Percentiles rank a stretch among this genome's conserved stretches.
phyloP scores from a whole-genome alignment of 352 stramenopile genomes.

The Phytophthora niederhauseri region DNA sequence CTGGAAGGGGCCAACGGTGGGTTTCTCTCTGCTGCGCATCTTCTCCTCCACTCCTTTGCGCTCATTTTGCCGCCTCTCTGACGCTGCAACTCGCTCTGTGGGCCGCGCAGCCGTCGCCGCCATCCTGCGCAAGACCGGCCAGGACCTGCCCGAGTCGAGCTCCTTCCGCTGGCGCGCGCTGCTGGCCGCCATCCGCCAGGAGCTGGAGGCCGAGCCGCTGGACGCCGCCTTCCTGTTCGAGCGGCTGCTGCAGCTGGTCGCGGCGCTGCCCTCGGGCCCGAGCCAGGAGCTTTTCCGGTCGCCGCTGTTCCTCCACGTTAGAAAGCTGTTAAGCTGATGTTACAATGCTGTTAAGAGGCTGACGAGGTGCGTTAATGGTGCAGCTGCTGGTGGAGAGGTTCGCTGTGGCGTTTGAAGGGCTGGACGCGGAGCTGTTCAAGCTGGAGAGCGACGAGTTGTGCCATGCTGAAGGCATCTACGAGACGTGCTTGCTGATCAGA shows the following conservation, averaged over 20 bases:
- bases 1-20: slow-evolving; percentile 48
- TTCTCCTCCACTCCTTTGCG: slow-evolving; percentile 7
- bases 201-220: slow-evolving; percentile 46
- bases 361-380: not conserved
- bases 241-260: slow-evolving; percentile 59
- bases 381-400: slow-evolving; percentile 75
- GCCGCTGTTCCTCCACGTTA: slow-evolving; percentile 69
- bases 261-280: slow-evolving; percentile 37
- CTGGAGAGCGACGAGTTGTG: slow-evolving; percentile 72
- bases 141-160: slow-evolving; percentile 49
- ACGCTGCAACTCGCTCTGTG: not conserved
- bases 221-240: slow-evolving; percentile 76
- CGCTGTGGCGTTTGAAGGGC: slow-evolving; percentile 48
- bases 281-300: slow-evolving; percentile 57
- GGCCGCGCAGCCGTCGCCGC: slow-evolving; percentile 40
- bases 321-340: not conserved
- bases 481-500: slow-evolving; percentile 50
- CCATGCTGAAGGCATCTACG: slow-evolving; percentile 59
- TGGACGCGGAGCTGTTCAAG: slow-evolving; percentile 70
- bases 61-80: not conserved
- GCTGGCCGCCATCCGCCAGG: slow-evolving; percentile 51
- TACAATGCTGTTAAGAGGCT: not conserved
- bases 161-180: slow-evolving; percentile 56
- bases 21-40: not conserved
- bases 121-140: slow-evolving; percentile 53